Conservation (phyloP, 345 rosid genomes). For the Gossypium thurberi region DNA sequence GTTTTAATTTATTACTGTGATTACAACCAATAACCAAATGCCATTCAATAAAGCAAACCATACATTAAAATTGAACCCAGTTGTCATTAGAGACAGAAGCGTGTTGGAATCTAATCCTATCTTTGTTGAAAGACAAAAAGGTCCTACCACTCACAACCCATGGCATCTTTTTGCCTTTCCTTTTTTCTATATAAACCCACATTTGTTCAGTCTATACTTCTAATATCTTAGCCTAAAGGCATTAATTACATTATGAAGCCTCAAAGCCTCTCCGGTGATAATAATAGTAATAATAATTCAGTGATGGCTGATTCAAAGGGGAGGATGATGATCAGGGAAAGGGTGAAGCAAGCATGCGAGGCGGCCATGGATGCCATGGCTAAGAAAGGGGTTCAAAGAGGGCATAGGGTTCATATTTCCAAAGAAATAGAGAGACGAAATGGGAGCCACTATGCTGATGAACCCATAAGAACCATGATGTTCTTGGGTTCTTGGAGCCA, state of each 20-base stretch:
- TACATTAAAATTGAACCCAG: not conserved
- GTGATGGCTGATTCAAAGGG: conserved; percentile 28
- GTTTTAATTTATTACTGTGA: too few relatives aligned
- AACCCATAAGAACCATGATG: conserved; percentile 58
- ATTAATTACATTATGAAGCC: conserved; percentile 24
- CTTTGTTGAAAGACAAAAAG: not conserved
- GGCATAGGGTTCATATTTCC: not conserved
- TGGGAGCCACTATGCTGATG: conserved; percentile 25
- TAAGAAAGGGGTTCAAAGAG: conserved; percentile 5
- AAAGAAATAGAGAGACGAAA: conserved; percentile 33
- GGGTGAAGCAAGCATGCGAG: conserved; percentile 31
- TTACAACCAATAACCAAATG: not conserved
- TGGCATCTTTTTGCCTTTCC: not conserved
- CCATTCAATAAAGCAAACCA: not conserved
- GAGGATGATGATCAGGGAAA: conserved; percentile 29
- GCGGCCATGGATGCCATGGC: conserved; percentile 22
- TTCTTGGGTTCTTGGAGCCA: conserved; percentile 61
- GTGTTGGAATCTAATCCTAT: not conserved
- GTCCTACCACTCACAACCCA: conserved; percentile 14
- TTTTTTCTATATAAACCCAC: conserved; percentile 24
- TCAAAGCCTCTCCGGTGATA: conserved; percentile 27
- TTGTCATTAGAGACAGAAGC: conserved; percentile 8
- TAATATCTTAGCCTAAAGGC: conserved; percentile 17
- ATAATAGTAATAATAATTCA: conserved; percentile 22
- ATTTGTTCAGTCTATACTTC: not conserved